These are phyloP conservation scores for Leonotis leonurus DNA, from an alignment of 257 asterid genomes.

Conservation along the genomic window DNA sequence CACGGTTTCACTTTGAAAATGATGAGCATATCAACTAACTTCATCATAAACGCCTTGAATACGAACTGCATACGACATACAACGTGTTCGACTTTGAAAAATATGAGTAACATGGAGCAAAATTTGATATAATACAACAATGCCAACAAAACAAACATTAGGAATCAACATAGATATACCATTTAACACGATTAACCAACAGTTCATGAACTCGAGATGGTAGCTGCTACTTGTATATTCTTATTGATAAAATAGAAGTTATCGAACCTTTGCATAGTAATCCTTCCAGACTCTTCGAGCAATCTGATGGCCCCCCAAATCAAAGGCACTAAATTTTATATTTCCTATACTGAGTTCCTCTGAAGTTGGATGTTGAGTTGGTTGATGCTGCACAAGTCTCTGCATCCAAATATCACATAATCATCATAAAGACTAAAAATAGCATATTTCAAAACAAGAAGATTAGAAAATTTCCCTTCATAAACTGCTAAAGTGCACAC, in stretches of 20 bases:
- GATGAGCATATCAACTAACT: no score
- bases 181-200: no score
- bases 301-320: conserved; percentile 48
- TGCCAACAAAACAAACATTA: neutral
- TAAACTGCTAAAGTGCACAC: neutral
- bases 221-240: neutral
- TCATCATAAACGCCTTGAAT: neutral
- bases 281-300: conserved; percentile 56
- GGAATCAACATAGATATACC: neutral
- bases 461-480: no score
- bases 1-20: neutral
- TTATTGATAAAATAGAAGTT: neutral
- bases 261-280: conserved; percentile 41
- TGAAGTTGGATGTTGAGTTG: conserved; percentile 49
- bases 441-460: neutral
- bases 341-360: conserved; percentile 46
- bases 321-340: conserved; percentile 43
- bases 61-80: neutral
- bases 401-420: conserved; percentile 19
- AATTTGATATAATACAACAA: neutral
- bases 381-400: conserved; percentile 47
- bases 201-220: neutral
- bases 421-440: neutral
- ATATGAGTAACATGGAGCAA: neutral
- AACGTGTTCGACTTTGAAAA: no score